Evolutionary conservation across 768 basidiomycete genomes (phyloP).

Genomic region (Chalciporus sphaerocephalus): DNA sequence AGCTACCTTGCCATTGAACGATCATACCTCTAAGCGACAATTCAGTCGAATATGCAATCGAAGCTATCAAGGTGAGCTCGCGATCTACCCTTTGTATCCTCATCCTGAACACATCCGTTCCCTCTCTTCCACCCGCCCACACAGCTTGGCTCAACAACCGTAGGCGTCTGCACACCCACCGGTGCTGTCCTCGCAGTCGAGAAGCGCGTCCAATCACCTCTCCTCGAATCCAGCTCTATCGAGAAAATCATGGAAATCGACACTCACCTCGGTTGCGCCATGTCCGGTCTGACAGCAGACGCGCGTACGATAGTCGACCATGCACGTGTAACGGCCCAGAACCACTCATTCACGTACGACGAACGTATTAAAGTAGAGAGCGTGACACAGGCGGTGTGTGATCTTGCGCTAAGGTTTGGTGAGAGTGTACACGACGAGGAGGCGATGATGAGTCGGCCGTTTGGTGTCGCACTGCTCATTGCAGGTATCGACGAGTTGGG

Average conservation of each 20-base stretch:
- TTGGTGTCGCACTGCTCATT: slow-evolving; percentile 95
- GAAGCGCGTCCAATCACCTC: slow-evolving; percentile 95
- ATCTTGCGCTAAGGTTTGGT: slow-evolving; percentile 93
- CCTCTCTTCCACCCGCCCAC: slow-evolving; percentile 3
- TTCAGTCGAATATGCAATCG: slow-evolving; percentile 97
- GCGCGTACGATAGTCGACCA: slow-evolving; percentile 99
- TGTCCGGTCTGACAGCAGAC: slow-evolving; percentile 96
- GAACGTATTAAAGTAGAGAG: slow-evolving; percentile 97
- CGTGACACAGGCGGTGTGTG: slow-evolving; percentile 96
- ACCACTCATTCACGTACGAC: slow-evolving; percentile 95
- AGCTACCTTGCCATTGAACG: slow-evolving; percentile 12
- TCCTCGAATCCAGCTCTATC: slow-evolving; percentile 92
- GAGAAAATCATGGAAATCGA: slow-evolving; percentile 99
- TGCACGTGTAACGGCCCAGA: slow-evolving; percentile 92
- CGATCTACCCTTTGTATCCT: neutral
- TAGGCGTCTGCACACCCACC: slow-evolving; percentile 86
- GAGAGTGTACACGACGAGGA: slow-evolving; percentile 99
- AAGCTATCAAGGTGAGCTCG: slow-evolving; percentile 86
- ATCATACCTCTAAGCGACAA: slow-evolving; percentile 13
- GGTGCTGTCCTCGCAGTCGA: slow-evolving; percentile 95
- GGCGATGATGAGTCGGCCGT: slow-evolving; percentile 98
- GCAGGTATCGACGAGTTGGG: slow-evolving; percentile 96
- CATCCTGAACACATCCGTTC: slow-evolving; percentile 3
- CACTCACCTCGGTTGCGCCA: slow-evolving; percentile 91
- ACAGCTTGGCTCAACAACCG: slow-evolving; percentile 97